phyloP scores from a whole-genome alignment of 805 yeast species.

The Spathaspora hagerdaliae region DNA sequence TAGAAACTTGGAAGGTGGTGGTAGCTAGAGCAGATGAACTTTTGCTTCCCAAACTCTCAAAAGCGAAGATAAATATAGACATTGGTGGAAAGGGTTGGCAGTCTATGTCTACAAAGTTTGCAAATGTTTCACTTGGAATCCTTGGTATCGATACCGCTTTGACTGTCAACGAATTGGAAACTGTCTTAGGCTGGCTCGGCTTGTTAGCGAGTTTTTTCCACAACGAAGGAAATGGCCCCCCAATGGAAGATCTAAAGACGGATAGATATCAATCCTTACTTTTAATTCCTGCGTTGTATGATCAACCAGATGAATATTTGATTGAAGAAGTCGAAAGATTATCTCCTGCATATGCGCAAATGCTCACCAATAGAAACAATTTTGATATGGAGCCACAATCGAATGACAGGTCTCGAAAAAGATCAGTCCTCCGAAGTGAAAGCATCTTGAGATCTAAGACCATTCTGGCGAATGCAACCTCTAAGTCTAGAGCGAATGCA shows the following conservation, averaged over 20 bases:
- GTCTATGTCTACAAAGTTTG: constrained; percentile 46
- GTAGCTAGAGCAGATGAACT: constrained; percentile 66
- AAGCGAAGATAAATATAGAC: constrained; percentile 19
- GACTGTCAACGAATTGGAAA: constrained; percentile 57
- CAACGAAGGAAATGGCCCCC: constrained; percentile 78
- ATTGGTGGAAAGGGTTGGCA: constrained; percentile 31
- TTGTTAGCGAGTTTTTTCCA: constrained; percentile 69
- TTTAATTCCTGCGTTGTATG: constrained; percentile 63
- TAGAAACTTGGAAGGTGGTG: constrained; percentile 77
- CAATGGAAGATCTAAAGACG: constrained; percentile 57
- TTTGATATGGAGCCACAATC: constrained; percentile 21
- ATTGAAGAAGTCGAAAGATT: constrained; percentile 56
- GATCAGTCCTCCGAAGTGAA: constrained; percentile 18
- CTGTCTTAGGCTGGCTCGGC: constrained; percentile 67
- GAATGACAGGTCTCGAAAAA: neutral
- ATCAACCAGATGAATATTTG: constrained; percentile 43
- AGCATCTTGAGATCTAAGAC: constrained; percentile 63
- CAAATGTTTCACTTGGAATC: constrained; percentile 41
- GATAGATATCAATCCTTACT: constrained; percentile 61
- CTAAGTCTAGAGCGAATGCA: constrained; percentile 46
- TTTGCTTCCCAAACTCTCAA: constrained; percentile 66
- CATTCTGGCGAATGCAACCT: constrained; percentile 67
- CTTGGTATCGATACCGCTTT: constrained; percentile 35
- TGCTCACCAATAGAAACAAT: constrained; percentile 46
- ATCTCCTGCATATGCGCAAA: constrained; percentile 49